Conservation (phyloP, 306 rosid species). For the Herpetospermum pedunculosum region DNA sequence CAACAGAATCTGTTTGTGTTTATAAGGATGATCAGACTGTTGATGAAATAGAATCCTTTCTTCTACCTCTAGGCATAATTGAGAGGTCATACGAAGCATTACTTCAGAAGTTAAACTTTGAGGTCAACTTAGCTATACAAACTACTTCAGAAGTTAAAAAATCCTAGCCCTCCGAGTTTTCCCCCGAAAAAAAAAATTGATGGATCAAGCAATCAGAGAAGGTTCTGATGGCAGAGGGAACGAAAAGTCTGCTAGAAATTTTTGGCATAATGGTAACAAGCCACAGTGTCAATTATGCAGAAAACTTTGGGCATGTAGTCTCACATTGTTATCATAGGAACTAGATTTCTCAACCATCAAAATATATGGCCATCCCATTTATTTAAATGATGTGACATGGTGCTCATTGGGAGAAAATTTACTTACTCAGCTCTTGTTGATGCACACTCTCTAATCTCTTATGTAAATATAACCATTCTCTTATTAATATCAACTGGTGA, state of each 20-base stretch:
- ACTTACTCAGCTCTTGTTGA: not conserved
- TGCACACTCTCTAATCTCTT: not conserved
- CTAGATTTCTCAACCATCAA: too few relatives aligned
- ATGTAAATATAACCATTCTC: not conserved
- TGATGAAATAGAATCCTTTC: too few relatives aligned
- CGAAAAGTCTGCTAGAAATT: not conserved
- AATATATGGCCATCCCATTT: too few relatives aligned
- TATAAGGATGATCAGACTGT: not conserved
- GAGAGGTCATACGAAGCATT: too few relatives aligned
- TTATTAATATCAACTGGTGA: not conserved
- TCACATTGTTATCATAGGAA: too few relatives aligned
- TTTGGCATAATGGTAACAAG: not conserved
- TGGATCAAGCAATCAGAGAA: not conserved
- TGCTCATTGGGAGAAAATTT: not conserved
- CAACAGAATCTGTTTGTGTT: not conserved
- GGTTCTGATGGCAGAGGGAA: not conserved
- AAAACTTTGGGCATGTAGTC: not conserved
- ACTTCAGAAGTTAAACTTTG: too few relatives aligned
- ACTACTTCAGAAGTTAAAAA: too few relatives aligned
- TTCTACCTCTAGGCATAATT: too few relatives aligned
- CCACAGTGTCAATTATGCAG: not conserved
- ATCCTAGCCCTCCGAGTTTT: too few relatives aligned
- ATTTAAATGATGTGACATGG: not conserved
- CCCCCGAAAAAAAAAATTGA: too few relatives aligned
- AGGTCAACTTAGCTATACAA: too few relatives aligned